Percentiles rank a stretch among this genome's conserved stretches.
Conservation (phyloP, 1,139 yeast genomes). For the Suhomyces coccinellae region DNA sequence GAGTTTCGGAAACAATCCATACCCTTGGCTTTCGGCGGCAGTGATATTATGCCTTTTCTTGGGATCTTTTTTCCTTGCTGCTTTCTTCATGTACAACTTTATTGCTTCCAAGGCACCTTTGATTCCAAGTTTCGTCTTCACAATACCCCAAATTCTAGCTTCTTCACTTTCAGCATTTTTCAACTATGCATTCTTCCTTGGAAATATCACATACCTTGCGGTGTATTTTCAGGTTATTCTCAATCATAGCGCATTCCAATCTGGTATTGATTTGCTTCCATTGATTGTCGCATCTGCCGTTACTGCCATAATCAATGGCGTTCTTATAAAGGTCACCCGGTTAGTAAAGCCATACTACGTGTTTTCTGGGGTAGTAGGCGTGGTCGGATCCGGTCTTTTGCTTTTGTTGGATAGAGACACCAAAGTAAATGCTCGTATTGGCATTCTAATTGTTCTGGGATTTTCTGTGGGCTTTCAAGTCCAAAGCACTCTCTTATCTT, state of each 20-base stretch:
- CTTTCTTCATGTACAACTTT: conserved; percentile 20
- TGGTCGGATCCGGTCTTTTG: conserved; percentile 20
- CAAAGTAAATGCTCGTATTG: conserved; percentile 15
- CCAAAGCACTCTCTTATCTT: conserved; percentile 22
- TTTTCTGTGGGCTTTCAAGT: conserved; percentile 23
- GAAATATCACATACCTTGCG: conserved; percentile 21
- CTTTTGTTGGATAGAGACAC: conserved; percentile 18
- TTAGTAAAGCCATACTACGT: conserved; percentile 19
- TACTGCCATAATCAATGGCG: conserved; percentile 20
- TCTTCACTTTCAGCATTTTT: conserved; percentile 16
- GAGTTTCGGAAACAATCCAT: conserved; percentile 21
- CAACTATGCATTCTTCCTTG: conserved; percentile 21
- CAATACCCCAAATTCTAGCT: conserved; percentile 17
- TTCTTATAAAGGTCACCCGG: conserved; percentile 18
- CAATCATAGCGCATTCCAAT: conserved; percentile 19
- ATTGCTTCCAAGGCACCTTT: conserved; percentile 18
- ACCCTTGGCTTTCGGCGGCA: conserved; percentile 21
- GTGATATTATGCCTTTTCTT: conserved; percentile 19
- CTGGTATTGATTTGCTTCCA: conserved; percentile 25
- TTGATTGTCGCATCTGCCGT: conserved; percentile 20
- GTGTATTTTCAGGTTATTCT: conserved; percentile 25
- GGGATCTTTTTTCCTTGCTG: conserved; percentile 17
- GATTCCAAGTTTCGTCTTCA: conserved; percentile 15
- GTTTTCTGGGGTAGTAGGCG: conserved; percentile 20
- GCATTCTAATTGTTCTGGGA: conserved; percentile 22